Percentiles rank a stretch among this genome's conserved stretches.
Conservation (phyloP, 768 basidiomycete species). For the Lentinus brumalis region DNA sequence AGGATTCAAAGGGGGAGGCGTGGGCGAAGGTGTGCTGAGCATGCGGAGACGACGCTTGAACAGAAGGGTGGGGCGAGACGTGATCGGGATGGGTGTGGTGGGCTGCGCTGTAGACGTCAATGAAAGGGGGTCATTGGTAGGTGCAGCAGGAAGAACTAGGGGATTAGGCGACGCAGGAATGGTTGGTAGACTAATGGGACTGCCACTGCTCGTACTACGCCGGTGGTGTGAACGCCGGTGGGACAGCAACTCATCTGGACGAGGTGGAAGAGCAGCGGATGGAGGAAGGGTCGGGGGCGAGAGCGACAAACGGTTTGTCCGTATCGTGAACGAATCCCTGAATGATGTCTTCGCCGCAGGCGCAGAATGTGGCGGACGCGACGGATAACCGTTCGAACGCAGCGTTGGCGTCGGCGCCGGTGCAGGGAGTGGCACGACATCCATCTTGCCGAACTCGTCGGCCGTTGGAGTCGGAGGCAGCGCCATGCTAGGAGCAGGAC, state of each 20-base stretch:
- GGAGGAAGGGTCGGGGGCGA: constrained; percentile 65
- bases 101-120: constrained; percentile 24
- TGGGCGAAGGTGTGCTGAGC: constrained; percentile 58
- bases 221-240: constrained; percentile 18
- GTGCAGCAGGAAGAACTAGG: constrained; percentile 40
- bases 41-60: constrained; percentile 69
- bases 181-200: constrained; percentile 34
- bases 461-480: constrained; percentile 64
- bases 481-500: constrained; percentile 70
- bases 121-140: constrained; percentile 49
- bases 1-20: constrained; percentile 30
- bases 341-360: constrained; percentile 37
- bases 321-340: constrained; percentile 59
- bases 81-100: constrained; percentile 18
- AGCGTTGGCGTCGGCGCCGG: constrained; percentile 22
- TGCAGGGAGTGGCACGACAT: constrained; percentile 24
- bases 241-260: constrained; percentile 55
- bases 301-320: constrained; percentile 43
- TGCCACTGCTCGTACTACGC: constrained; percentile 30
- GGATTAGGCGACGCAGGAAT: constrained; percentile 51
- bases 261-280: constrained; percentile 58
- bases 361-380: constrained; percentile 34
- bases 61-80: constrained; percentile 13
- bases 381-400: constrained; percentile 15
- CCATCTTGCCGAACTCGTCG: constrained; percentile 19